phyloP scores from a whole-genome alignment of 768 basidiomycete species.

The Mycena indigotica region DNA sequence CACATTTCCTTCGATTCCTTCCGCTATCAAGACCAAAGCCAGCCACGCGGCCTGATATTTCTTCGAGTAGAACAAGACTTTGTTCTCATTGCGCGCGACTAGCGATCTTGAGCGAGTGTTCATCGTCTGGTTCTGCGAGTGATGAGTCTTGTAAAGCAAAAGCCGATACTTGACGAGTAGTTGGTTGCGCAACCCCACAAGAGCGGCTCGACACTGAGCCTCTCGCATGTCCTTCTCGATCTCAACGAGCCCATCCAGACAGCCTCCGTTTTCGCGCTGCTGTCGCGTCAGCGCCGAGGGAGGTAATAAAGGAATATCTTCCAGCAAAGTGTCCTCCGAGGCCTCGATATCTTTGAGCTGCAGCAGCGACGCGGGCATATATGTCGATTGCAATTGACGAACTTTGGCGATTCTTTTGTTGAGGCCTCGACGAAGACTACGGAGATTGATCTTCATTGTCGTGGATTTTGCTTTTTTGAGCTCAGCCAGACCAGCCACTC shows the following conservation, averaged over 20 bases:
- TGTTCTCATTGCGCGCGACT: neutral
- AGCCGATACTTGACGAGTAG: slow-evolving; percentile 20
- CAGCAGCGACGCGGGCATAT: slow-evolving; percentile 1
- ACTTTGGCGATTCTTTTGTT: neutral
- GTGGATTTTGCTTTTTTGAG: neutral
- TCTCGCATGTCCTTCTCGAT: slow-evolving; percentile 18
- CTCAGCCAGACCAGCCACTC: neutral
- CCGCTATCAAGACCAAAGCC: neutral
- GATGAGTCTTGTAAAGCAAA: slow-evolving; percentile 8
- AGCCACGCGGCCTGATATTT: slow-evolving; percentile 10
- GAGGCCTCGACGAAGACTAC: neutral
- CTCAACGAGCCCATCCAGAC: neutral
- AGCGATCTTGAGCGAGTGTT: slow-evolving; percentile 10
- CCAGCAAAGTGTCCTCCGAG: neutral
- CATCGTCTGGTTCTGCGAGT: slow-evolving; percentile 15
- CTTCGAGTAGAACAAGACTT: slow-evolving; percentile 1
- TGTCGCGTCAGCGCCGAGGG: neutral
- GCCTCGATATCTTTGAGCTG: neutral
- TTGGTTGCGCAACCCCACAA: slow-evolving; percentile 18
- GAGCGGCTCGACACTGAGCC: slow-evolving; percentile 17
- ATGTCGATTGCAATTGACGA: slow-evolving; percentile 5
- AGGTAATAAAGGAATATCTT: neutral
- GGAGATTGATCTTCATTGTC: neutral
- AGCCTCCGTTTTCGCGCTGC: neutral
- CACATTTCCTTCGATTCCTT: neutral